Percentiles rank a stretch among this genome's conserved stretches.
These are phyloP conservation scores for Linderina pennispora DNA, from an alignment of 192 early-diverging fungal species.

Conservation along the genomic window DNA sequence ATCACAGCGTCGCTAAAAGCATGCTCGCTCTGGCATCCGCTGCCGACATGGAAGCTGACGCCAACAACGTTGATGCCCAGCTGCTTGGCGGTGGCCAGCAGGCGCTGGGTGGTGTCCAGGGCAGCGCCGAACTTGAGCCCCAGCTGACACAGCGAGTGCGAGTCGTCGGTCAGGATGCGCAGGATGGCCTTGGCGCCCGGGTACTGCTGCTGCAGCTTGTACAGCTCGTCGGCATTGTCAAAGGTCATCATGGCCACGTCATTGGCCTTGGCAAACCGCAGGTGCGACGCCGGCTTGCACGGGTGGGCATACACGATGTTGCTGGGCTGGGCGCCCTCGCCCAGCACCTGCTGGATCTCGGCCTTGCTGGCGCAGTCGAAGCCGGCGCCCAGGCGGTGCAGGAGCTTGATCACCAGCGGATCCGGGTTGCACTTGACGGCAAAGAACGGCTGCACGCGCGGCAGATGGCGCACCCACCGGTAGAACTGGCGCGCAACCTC, in stretches of 20 bases:
- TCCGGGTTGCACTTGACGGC: conserved; percentile 99
- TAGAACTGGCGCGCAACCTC: conserved; percentile 82
- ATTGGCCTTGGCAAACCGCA: conserved; percentile 72
- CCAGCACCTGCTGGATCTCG: conserved; percentile 81
- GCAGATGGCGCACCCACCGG: conserved; percentile 77
- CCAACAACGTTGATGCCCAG: conserved; percentile 88
- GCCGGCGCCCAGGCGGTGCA: conserved; percentile 76
- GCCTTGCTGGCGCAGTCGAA: conserved; percentile 98
- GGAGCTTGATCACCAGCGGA: conserved; percentile 69
- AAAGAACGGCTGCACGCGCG: conserved; percentile 94
- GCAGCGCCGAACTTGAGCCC: conserved; percentile 97
- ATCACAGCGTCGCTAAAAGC: conserved; percentile 88
- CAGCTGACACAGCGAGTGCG: conserved; percentile 82
- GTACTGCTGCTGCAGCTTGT: conserved; percentile 80
- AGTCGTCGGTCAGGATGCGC: conserved; percentile 94
- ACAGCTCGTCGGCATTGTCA: conserved; percentile 97
- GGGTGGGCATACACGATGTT: conserved; percentile 98
- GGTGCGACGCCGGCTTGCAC: conserved; percentile 96
- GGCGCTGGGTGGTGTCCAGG: conserved; percentile 53
- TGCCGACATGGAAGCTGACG: conserved; percentile 94
- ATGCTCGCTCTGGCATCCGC: conserved; percentile 83
- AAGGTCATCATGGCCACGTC: conserved; percentile 95
- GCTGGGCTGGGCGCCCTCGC: conserved; percentile 52
- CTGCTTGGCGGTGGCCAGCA: conserved; percentile 70
- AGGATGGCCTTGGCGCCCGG: conserved; percentile 86